Evolutionary conservation across 345 rosid species (phyloP), one percentile per base, ranked within the genome.

Genomic region (Eucalyptus sideroxylon): DNA sequence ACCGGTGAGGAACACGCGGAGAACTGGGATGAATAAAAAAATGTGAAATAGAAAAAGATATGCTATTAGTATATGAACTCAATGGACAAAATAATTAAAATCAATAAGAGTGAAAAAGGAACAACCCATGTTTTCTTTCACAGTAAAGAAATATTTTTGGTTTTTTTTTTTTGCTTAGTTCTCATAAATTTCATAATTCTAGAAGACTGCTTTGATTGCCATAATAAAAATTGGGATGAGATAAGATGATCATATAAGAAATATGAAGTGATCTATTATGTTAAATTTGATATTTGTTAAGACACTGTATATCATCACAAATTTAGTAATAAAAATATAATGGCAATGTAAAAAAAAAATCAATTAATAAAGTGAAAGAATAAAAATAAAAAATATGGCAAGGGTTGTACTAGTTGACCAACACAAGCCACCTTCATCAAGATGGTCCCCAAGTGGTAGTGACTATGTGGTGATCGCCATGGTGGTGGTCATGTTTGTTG

Each of bases 381-480:
- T 9, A 72, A 37, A 72, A 34, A 34, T 11, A 19, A 5, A 37
- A 19, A 37, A 17, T 5, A 3, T 9, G 81, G 81, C 11, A 4
- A 31, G 13, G 42, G 42, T 69, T 34, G 24, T 34, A 19, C 13
- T 9, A 4, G 16, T 1, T 9, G 13, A 34, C 44, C 42, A 37
- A 17, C 4, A 5, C 8, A 6, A 72, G 45, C 83, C 47, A 37
- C 15, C 27, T 10, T 37, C 8, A 12, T 37, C 15, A 11, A 15
- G 13, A 3, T 37, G 45, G 45, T 37, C 45, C 23, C 2, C 26
- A 10, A 37, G 27, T 19, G 83, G 8, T 37, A 42, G 37, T 65
- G 77, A 10, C 37, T n/a, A 0, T 8, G 1, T 6, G 40, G 77
- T 16, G 10, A 65, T 0, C 21, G 10, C 37, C 19, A 8, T n/a